A percentile compares a stretch with the other conserved stretches of the same genome.
Evolutionary conservation across 768 basidiomycete species (phyloP).

Genomic region (Lactarius sanguifluus): DNA sequence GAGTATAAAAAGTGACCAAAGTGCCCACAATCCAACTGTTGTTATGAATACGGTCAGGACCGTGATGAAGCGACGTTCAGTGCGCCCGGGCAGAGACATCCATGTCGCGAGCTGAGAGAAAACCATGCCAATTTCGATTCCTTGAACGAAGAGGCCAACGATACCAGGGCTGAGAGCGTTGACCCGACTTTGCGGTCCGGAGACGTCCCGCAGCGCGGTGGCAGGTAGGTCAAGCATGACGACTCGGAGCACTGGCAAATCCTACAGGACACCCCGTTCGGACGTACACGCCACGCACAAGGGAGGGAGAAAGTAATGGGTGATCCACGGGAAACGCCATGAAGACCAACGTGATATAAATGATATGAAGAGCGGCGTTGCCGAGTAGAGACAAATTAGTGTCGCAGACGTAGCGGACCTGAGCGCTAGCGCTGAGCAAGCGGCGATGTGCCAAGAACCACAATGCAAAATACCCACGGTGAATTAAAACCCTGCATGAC

Average conservation of each 20-base stretch:
- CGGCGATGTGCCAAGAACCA: too few relatives aligned
- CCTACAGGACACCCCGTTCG: too few relatives aligned
- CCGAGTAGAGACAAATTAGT: too few relatives aligned
- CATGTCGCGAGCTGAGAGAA: constrained; percentile 6
- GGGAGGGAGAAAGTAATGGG: background rate
- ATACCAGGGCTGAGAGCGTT: background rate
- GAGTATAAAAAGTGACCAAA: background rate
- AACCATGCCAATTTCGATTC: constrained; percentile 11
- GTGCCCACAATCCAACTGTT: constrained; percentile 5
- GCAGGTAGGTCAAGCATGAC: background rate
- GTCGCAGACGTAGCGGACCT: too few relatives aligned
- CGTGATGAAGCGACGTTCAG: background rate
- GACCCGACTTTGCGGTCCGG: background rate
- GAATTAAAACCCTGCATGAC: too few relatives aligned
- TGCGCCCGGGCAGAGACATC: background rate
- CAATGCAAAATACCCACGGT: too few relatives aligned
- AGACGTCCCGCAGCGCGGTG: too few relatives aligned
- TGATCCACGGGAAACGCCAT: too few relatives aligned
- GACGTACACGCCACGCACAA: background rate
- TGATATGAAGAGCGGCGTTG: background rate
- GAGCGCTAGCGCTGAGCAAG: too few relatives aligned
- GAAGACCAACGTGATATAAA: background rate
- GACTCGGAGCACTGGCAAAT: background rate
- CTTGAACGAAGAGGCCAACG: constrained; percentile 17
- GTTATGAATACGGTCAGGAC: constrained; percentile 5